These are phyloP conservation scores for Sarocladium strictum DNA, from an alignment of 2,329 filamentous ascomycete genomes.

Conservation along the genomic window DNA sequence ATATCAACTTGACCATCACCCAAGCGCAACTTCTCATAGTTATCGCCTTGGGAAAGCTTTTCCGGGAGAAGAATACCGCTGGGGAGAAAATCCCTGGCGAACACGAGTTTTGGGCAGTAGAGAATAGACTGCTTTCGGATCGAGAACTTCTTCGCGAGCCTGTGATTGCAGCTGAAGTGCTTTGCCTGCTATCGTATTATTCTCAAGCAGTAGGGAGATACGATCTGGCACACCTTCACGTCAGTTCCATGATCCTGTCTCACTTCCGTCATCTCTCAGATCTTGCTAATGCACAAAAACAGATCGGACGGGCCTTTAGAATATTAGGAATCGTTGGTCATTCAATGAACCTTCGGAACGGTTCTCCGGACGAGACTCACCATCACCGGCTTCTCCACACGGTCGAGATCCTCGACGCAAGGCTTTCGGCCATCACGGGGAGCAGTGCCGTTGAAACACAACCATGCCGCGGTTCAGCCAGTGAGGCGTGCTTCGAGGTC, in stretches of 20 bases:
- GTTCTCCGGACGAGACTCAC: neutral
- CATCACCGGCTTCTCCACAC: no score
- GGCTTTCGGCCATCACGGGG: no score
- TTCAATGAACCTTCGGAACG: neutral
- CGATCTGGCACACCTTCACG: neutral
- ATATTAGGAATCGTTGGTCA: neutral
- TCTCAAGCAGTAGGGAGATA: neutral
- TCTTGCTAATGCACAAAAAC: neutral
- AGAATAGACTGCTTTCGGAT: neutral
- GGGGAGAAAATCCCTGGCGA: neutral
- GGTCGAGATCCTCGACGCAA: no score
- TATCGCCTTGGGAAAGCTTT: neutral
- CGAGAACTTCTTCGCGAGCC: neutral
- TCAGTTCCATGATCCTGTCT: neutral
- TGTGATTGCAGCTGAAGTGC: neutral
- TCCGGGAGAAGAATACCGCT: neutral
- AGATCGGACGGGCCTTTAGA: neutral
- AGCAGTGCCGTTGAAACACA: no score
- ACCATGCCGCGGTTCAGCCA: no score
- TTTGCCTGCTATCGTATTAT: neutral
- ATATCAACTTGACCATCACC: neutral
- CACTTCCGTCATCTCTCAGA: no score
- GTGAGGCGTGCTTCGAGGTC: no score
- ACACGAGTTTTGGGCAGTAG: neutral
- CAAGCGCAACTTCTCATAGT: neutral